These are phyloP conservation scores for Crotalaria pallida DNA, from an alignment of 306 rosid species.

Conservation along the genomic window DNA sequence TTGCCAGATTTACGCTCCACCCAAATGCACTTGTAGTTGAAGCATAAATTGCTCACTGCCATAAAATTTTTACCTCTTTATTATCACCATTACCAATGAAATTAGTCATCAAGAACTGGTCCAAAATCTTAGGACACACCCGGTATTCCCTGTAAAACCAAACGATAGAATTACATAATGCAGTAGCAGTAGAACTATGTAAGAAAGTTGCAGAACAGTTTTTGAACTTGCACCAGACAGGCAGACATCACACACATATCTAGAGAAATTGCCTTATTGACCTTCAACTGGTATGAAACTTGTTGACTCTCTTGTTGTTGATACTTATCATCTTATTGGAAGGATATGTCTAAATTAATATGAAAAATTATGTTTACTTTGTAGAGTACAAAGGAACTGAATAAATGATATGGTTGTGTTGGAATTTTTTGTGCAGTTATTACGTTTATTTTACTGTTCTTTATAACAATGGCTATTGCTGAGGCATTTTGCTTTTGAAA, in stretches of 20 bases:
- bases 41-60: neutral
- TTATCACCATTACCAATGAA: neutral
- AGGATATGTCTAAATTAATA: neutral
- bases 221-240: neutral
- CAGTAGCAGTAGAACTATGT: neutral
- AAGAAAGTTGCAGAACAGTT: neutral
- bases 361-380: neutral
- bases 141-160: neutral
- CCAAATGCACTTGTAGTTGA: neutral
- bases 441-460: conserved; percentile 11
- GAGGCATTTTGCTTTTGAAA: conserved; percentile 14
- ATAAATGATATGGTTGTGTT: neutral
- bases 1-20: neutral
- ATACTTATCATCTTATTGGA: neutral
- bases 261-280: neutral
- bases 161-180: neutral
- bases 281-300: neutral
- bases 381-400: neutral
- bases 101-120: neutral
- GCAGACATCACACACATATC: neutral
- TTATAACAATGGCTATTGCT: neutral
- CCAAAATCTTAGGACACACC: neutral
- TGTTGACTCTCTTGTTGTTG: neutral
- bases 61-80: neutral
- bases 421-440: neutral